Base-by-base conservation (phyloP, 2,329 filamentous ascomycete genomes). In the Fusarium sp. region DNA sequence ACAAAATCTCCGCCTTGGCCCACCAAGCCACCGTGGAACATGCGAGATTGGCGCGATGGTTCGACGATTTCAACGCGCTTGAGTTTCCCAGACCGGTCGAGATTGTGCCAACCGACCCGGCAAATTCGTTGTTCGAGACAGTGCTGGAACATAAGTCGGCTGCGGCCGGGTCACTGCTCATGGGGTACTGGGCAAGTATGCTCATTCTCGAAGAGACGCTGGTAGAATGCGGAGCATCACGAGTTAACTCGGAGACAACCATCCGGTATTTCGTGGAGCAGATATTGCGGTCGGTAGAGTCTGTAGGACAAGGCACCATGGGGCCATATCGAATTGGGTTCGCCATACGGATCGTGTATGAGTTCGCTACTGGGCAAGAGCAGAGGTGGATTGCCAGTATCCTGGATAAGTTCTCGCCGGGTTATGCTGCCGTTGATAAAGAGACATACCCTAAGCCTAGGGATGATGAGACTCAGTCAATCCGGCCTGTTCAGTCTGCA, bases 181-280 rank as follows among this genome's bases (percentile, higher is more conserved):
- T 83, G 67, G 77, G 75, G 23, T 82, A 80, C 64, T 82, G 81
- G 80, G 80, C 81, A 10, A 80, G 78, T 40, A 73, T 81, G 73
- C 73, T 83, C n/a, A 79, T 84, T 53, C 69, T 84, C 37, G 79
- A 84, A 57, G 81, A 81, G 64, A 75, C 74, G 10, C 49, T 84
- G 52, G 75, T 77, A 23, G 76, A 79, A 56, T 83, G 81, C 60
- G 73, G 71, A 17, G 69, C 75, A 33, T 73, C 73, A 10, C 70
- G 72, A n/a, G 45, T 50, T 9, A 59, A 76, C 32, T 78, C 77
- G 40, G 73, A 69, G 11, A 69, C 74, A 32, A 70, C 50, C 33
- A 80, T 80, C 59, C 60, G 67, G 27, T 64, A 71, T 41, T 67
- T 80, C 6, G 76, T 79, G 17, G 64, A 69, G 26, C 77, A 77